phyloP scores from a whole-genome alignment of 2,329 filamentous ascomycete species.

The Microsporum ferrugineum region DNA sequence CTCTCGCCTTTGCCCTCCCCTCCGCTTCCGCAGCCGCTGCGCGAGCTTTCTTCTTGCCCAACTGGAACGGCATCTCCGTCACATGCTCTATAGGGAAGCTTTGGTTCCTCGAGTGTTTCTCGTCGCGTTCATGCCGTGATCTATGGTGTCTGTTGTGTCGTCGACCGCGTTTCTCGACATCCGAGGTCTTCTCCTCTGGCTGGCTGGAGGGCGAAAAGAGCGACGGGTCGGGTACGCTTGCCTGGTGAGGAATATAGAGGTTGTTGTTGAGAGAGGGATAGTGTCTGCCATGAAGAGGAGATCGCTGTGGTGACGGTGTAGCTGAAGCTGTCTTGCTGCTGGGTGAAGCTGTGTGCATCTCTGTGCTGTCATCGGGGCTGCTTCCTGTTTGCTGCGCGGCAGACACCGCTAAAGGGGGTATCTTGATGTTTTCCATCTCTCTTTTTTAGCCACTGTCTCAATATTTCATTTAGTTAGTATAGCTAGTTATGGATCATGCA shows the following conservation, averaged over 20 bases:
- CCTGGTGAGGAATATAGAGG: slow-evolving; percentile 3
- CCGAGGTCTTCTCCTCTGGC: not conserved
- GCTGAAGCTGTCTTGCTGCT: not conserved
- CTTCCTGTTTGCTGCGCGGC: not conserved
- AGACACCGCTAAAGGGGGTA: slow-evolving; percentile 1
- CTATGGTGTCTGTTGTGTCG: not conserved
- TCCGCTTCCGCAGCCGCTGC: not conserved
- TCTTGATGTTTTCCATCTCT: not conserved
- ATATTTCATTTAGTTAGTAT: not conserved
- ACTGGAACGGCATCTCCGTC: not conserved
- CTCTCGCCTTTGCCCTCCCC: not conserved
- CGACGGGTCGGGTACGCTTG: not conserved
- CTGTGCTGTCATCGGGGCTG: not conserved
- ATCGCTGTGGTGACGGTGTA: not conserved
- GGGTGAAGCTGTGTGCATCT: slow-evolving; percentile 6
- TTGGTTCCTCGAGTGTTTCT: not conserved
- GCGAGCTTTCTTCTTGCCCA: slow-evolving; percentile 3
- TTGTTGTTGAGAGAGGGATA: slow-evolving; percentile 1
- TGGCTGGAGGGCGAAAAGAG: not conserved
- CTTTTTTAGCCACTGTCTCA: not conserved
- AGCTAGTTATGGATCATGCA: not conserved
- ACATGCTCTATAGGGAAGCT: slow-evolving; percentile 1
- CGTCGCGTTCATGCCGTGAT: slow-evolving; percentile 1
- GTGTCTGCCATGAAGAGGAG: not conserved
- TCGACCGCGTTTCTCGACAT: not conserved